Evolutionary conservation across 768 basidiomycete genomes (phyloP).

Genomic region (Antrodiella citrinella): DNA sequence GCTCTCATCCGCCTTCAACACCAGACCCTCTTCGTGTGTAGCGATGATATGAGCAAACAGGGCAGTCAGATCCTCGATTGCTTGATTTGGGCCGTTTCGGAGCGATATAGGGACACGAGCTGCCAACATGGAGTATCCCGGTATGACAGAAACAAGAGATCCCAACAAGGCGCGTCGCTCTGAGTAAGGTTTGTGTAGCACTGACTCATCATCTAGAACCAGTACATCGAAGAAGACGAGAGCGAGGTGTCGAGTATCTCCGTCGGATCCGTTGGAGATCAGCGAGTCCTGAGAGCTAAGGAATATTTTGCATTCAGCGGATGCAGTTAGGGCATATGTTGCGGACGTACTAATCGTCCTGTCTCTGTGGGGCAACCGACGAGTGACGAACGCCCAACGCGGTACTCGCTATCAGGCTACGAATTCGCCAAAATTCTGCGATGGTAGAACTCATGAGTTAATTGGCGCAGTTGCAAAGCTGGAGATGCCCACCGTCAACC

Average conservation of each 20-base stretch:
- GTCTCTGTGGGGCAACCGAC: not conserved
- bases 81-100: constrained; percentile 4
- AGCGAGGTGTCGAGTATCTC: constrained; percentile 50
- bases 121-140: constrained; percentile 59
- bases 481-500: constrained; percentile 55
- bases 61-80: constrained; percentile 23
- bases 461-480: not conserved
- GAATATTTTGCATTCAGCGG: not conserved
- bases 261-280: constrained; percentile 29
- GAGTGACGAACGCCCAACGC: constrained; percentile 44
- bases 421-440: constrained; percentile 72
- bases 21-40: constrained; percentile 56
- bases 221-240: constrained; percentile 87
- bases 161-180: constrained; percentile 58
- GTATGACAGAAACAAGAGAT: constrained; percentile 38
- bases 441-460: not conserved
- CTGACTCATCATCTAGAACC: constrained; percentile 49
- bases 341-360: constrained; percentile 3
- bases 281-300: constrained; percentile 32
- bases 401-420: constrained; percentile 47
- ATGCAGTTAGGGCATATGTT: not conserved
- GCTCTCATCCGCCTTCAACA: constrained; percentile 69
- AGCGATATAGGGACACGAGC: constrained; percentile 2
- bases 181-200: constrained; percentile 49
- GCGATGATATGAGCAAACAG: constrained; percentile 47